A percentile compares a stretch with the other conserved stretches of the same genome.
Conservation (phyloP, 2,329 filamentous ascomycete species). For the Colletotrichum acutatum region DNA sequence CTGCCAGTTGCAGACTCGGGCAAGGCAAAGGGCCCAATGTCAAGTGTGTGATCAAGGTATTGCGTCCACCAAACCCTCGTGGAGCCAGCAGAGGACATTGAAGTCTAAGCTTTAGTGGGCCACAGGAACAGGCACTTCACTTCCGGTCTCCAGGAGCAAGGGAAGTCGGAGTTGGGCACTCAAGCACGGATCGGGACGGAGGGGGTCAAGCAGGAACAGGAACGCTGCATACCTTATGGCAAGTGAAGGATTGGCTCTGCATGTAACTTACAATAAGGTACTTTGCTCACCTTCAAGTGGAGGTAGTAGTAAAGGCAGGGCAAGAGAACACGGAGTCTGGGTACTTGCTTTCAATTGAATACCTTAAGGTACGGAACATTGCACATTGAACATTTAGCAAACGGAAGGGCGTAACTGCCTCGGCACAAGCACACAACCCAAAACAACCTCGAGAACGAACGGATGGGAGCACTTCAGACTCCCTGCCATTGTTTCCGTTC, state of each 20-base stretch:
- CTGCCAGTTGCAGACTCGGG: not conserved
- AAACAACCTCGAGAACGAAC: not conserved
- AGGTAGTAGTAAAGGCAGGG: not conserved
- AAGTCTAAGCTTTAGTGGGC: conserved; percentile 30
- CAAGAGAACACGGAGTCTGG: not conserved
- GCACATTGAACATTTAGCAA: not conserved
- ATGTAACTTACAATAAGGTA: not conserved
- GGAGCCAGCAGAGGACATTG: conserved; percentile 11
- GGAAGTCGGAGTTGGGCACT: not conserved
- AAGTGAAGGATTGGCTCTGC: no score
- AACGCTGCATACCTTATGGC: not conserved
- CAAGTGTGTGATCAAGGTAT: not conserved
- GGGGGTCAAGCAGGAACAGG: not conserved
- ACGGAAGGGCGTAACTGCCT: not conserved
- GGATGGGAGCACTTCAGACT: not conserved
- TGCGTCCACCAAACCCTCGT: conserved; percentile 19
- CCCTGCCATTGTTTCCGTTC: not conserved
- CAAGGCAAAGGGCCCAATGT: not conserved
- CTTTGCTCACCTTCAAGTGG: not conserved
- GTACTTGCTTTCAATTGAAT: not conserved
- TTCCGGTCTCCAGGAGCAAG: not conserved
- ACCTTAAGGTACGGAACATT: not conserved
- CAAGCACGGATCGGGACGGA: not conserved
- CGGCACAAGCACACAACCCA: not conserved
- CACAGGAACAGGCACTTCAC: not conserved